Percentiles rank a stretch among this genome's conserved stretches.
phyloP scores from a whole-genome alignment of 2,329 filamentous ascomycete genomes.

The Hymenoscyphus fraxineus region DNA sequence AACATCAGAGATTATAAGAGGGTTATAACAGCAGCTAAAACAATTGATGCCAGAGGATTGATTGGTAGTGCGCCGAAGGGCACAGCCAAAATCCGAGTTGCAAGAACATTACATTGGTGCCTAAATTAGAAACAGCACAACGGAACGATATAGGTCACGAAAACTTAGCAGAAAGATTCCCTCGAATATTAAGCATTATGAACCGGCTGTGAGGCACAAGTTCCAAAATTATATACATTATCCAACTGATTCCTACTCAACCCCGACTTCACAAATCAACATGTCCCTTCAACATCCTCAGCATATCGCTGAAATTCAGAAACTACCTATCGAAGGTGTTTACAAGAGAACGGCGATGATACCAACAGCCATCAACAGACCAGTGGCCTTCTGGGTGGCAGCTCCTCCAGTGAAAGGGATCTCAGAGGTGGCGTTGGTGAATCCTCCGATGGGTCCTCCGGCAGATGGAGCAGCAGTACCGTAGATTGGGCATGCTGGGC shows the following conservation, averaged over 20 bases:
- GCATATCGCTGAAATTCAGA: neutral
- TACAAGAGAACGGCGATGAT: slow-evolving; percentile 27
- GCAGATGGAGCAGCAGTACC: slow-evolving; percentile 11
- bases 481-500: slow-evolving; percentile 5
- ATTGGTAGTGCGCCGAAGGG: too few species aligned
- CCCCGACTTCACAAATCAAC: neutral
- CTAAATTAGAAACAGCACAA: neutral
- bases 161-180: neutral
- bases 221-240: neutral
- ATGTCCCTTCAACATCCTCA: neutral
- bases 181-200: neutral
- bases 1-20: too few species aligned
- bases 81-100: too few species aligned
- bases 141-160: too few species aligned
- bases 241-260: neutral
- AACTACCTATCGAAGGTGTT: neutral
- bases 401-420: slow-evolving; percentile 22
- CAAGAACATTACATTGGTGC: too few species aligned
- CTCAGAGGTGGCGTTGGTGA: slow-evolving; percentile 12
- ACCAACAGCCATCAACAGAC: slow-evolving; percentile 25
- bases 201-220: neutral
- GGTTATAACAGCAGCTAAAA: too few species aligned
- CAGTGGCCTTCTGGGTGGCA: slow-evolving; percentile 21
- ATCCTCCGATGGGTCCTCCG: neutral
- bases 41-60: too few species aligned